These are phyloP conservation scores for Drechmeria coniospora DNA, from an alignment of 2,329 filamentous ascomycete genomes.

Conservation along the genomic window DNA sequence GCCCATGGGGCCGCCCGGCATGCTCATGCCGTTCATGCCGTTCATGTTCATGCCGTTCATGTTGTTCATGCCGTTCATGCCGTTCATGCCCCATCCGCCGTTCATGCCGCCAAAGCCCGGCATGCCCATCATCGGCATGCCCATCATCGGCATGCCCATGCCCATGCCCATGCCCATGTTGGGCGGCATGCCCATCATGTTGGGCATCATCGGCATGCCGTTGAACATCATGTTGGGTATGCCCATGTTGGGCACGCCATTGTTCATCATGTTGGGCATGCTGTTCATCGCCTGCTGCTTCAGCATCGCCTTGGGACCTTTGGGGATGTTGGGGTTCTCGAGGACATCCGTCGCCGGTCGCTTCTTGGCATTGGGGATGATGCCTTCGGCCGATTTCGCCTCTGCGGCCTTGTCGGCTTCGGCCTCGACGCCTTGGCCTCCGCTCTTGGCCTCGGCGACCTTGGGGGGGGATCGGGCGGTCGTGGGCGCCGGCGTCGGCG, in stretches of 20 bases:
- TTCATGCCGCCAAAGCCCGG: constrained; percentile 15
- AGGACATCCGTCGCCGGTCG: constrained; percentile 60
- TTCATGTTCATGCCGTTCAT: constrained; percentile 11
- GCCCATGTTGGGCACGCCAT: constrained; percentile 21
- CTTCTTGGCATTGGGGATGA: constrained; percentile 50
- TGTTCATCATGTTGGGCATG: constrained; percentile 32
- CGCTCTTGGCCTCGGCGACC: constrained; percentile 13
- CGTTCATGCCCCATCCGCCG: constrained; percentile 12
- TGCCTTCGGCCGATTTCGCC: constrained; percentile 15
- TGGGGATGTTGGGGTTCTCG: constrained; percentile 49
- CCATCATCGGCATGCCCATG: constrained; percentile 14
- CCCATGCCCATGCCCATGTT: constrained; percentile 10
- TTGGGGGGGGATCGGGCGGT: constrained; percentile 14
- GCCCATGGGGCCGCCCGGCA: constrained; percentile 12
- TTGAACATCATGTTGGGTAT: constrained; percentile 23
- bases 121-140: constrained; percentile 12
- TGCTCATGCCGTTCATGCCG: constrained; percentile 8
- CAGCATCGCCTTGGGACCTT: constrained; percentile 51
- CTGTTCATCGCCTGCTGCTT: constrained; percentile 32
- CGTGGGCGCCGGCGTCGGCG: constrained; percentile 11
- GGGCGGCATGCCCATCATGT: too few species aligned
- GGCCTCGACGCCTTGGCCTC: constrained; percentile 11
- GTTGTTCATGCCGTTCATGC: constrained; percentile 17
- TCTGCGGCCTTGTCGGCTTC: constrained; percentile 17
- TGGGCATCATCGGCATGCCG: constrained; percentile 20